These are phyloP conservation scores for Tinospora cordifolia DNA, from an alignment of 164 flowering plant genomes.

Conservation along the genomic window DNA sequence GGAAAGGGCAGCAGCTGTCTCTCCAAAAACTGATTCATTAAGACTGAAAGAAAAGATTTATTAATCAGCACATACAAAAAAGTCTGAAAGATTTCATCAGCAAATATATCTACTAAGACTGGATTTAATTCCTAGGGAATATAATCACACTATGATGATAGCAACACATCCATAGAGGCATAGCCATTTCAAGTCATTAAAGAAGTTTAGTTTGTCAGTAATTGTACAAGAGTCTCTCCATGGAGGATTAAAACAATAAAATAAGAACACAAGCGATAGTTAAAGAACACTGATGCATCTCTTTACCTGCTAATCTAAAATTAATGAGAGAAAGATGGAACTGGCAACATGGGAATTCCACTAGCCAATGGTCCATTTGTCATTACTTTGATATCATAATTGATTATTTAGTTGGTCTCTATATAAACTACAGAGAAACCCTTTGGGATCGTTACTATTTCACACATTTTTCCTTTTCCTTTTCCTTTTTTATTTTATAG, in stretches of 20 bases:
- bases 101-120: not conserved
- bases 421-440: not conserved
- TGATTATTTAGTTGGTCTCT: too few species aligned
- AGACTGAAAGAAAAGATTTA: constrained; percentile 36
- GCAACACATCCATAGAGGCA: not conserved
- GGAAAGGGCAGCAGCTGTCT: constrained; percentile 66
- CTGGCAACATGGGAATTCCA: not conserved
- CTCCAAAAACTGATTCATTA: constrained; percentile 84
- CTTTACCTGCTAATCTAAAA: too few species aligned
- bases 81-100: not conserved
- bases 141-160: not conserved
- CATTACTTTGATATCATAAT: not conserved
- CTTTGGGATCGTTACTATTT: not conserved
- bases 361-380: not conserved
- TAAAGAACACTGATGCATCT: not conserved
- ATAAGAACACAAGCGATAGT: not conserved
- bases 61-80: constrained; percentile 2
- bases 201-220: not conserved
- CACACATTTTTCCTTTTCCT: too few species aligned
- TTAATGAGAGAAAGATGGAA: not conserved
- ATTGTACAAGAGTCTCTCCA: not conserved
- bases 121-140: not conserved
- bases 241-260: not conserved
- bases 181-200: not conserved
- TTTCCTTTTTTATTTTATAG: not conserved